Evolutionary conservation across 148 eudicot species (phyloP).

Genomic region (Rhododendron simsii): DNA sequence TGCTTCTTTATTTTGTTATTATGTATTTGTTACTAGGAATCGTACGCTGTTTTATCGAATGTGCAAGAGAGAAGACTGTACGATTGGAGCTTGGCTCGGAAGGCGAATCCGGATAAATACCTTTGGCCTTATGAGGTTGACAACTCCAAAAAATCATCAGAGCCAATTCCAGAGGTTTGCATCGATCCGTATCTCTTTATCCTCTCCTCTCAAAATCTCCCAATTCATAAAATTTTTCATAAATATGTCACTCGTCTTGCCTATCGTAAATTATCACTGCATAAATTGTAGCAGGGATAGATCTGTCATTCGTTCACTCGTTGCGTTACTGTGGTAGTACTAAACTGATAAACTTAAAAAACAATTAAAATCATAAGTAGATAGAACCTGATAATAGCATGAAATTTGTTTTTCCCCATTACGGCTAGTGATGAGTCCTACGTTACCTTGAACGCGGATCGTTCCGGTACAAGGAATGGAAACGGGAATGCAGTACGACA

Average conservation of each 20-base stretch:
- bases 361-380: no score
- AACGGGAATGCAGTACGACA: no score
- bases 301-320: no score
- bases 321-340: no score
- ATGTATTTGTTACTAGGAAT: slow-evolving; percentile 33
- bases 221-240: not conserved
- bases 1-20: not conserved
- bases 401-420: no score
- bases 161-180: slow-evolving; percentile 61
- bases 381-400: no score
- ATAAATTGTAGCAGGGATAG: no score
- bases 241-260: not conserved
- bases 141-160: slow-evolving; percentile 34
- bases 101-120: slow-evolving; percentile 47
- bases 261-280: not conserved
- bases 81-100: slow-evolving; percentile 83
- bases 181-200: not conserved
- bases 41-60: slow-evolving; percentile 59
- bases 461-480: no score
- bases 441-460: no score
- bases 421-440: no score
- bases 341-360: no score
- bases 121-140: slow-evolving; percentile 82
- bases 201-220: no score
- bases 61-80: slow-evolving; percentile 65